A percentile compares a stretch with the other conserved stretches of the same genome.
phyloP scores from a whole-genome alignment of 2,329 filamentous ascomycete species.

The Penicillium sp. region DNA sequence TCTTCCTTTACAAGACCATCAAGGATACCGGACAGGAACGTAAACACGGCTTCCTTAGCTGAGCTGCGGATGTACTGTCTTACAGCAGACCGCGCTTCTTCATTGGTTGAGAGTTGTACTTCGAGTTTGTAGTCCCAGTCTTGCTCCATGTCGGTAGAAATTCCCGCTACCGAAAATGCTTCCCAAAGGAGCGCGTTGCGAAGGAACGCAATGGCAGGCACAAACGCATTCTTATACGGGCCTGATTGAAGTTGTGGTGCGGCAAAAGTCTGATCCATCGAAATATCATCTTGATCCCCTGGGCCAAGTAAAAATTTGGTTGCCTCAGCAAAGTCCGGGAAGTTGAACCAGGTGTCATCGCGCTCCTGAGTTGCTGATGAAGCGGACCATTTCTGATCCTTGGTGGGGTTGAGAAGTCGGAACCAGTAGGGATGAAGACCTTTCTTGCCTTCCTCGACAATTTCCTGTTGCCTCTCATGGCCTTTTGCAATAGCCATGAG shows the following conservation, averaged over 20 bases:
- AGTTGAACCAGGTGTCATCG: conserved; percentile 42
- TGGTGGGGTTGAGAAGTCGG: conserved; percentile 53
- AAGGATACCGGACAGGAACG: conserved; percentile 45
- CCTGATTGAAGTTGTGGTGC: conserved; percentile 25
- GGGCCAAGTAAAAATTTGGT: conserved; percentile 31
- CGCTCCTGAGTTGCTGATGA: conserved; percentile 51
- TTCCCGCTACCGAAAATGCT: conserved; percentile 46
- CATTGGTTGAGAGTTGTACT: conserved; percentile 64
- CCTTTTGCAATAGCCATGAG: conserved; percentile 67
- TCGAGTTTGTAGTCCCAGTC: conserved; percentile 83
- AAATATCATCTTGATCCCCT: conserved; percentile 13
- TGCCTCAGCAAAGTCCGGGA: conserved; percentile 37
- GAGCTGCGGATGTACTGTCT: conserved; percentile 32
- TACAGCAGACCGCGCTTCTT: conserved; percentile 56
- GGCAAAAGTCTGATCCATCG: conserved; percentile 37
- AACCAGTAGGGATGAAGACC: conserved; percentile 79
- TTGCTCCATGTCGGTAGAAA: conserved; percentile 57
- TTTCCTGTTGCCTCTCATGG: conserved; percentile 67
- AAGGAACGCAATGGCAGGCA: conserved; percentile 65
- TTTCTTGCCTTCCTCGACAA: conserved; percentile 82
- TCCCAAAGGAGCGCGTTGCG: conserved; percentile 57
- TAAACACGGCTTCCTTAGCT: conserved; percentile 36
- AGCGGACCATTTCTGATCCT: conserved; percentile 39
- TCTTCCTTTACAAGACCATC: conserved; percentile 40
- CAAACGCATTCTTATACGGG: conserved; percentile 51